Evolutionary conservation across 805 yeast genomes (phyloP).

Genomic region (Tetrapisispora fleetii): DNA sequence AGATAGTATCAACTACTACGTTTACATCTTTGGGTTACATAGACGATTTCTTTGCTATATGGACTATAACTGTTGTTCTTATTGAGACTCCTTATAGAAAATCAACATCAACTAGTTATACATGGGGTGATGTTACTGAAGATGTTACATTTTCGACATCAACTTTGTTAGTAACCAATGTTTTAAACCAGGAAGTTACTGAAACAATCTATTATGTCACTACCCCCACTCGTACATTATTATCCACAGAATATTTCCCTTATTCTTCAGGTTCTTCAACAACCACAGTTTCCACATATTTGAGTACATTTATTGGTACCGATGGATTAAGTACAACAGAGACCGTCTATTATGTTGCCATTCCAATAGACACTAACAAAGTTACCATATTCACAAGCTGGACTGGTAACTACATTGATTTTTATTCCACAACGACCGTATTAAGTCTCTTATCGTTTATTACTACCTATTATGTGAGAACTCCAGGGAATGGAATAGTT

Average conservation of each 20-base stretch:
- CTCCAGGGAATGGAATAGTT: background rate
- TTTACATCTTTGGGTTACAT: background rate
- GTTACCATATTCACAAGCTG: background rate
- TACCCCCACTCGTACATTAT: background rate
- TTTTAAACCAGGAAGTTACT: background rate
- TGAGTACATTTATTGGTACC: background rate
- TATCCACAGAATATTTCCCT: background rate
- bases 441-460: background rate
- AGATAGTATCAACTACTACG: background rate
- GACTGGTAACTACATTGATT: background rate
- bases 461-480: background rate
- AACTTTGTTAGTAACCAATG: background rate
- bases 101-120: background rate
- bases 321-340: background rate
- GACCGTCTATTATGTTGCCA: slow-evolving; percentile 1
- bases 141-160: background rate
- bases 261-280: background rate
- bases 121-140: background rate
- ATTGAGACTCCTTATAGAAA: background rate
- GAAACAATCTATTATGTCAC: background rate
- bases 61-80: background rate
- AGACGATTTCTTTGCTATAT: background rate
- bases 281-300: background rate
- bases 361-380: background rate
- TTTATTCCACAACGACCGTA: background rate